Evolutionary conservation across 1,284 basidiomycete genomes (phyloP), one percentile per base, ranked within the genome.

Genomic region (Malassezia sympodialis): DNA sequence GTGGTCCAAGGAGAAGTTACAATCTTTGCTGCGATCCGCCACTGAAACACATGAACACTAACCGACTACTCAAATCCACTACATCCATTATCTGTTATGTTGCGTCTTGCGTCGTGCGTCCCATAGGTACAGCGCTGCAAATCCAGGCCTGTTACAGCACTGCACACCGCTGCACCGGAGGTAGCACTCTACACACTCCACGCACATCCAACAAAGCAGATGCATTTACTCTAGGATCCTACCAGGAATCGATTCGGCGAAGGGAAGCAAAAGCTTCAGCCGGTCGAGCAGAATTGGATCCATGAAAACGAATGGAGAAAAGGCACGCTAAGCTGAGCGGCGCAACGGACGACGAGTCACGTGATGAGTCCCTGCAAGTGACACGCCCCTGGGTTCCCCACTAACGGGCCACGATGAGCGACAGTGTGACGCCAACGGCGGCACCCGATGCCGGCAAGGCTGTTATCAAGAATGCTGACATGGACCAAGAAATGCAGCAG

Each of bases 391-490:
- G 4, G n/a, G 8, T 3, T 19, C 37, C 11, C 17, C 32, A 15
- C 4, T 19, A 4, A n/a, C 11, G 37, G 15, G 19, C 37, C 6
- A 39, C 37, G 10, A 39, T 39, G 37, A 39, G 37, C 19, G 37
- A 39, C 19, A 39, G 37, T 21, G 19, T 11, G 37, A 43, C 27
- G 24, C 27, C 41, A 6, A 28, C 24, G 21, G 28, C 34, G 50
- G 42, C 31, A 28, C 30, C 42, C 7, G 44, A 42, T 21, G 30
- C 41, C 23, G 44, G 49, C n/a, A 40, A 37, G 23, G 88, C 90
- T 41, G 84, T 89, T 77, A 89, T 96, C 75, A 96, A 96, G 79
- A 90, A 88, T 73, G 90, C 93, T 57, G 91, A 96, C 78, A 96
- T 96, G 91, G 81, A 79, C 58, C 88, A 94, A 60, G 89, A 94